Evolutionary conservation across 2,329 filamentous ascomycete genomes (phyloP).

Genomic region (Ascochyta viciae-villosae): DNA sequence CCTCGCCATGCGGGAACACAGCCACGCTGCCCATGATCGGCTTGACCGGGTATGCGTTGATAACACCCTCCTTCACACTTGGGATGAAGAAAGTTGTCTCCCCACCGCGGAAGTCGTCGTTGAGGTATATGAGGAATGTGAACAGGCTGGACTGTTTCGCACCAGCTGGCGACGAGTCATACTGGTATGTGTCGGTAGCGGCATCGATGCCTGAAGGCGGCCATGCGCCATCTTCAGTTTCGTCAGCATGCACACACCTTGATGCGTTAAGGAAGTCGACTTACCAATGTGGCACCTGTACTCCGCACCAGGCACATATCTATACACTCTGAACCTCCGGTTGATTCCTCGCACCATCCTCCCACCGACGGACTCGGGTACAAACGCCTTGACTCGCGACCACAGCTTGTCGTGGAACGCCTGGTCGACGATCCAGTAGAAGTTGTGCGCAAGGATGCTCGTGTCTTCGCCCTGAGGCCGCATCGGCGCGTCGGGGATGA

Average conservation of each 20-base stretch:
- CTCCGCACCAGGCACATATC: constrained; percentile 75
- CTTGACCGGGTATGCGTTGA: constrained; percentile 73
- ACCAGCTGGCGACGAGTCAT: constrained; percentile 67
- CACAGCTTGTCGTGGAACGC: constrained; percentile 70
- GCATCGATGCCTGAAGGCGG: constrained; percentile 70
- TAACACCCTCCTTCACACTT: constrained; percentile 66
- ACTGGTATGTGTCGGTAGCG: constrained; percentile 65
- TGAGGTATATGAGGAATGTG: constrained; percentile 73
- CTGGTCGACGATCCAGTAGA: constrained; percentile 74
- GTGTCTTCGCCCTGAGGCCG: constrained; percentile 68
- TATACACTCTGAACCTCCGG: constrained; percentile 73
- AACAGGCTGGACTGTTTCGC: constrained; percentile 72
- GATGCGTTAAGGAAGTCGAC: constrained; percentile 22
- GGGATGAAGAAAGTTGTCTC: constrained; percentile 77
- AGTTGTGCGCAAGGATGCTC: constrained; percentile 74
- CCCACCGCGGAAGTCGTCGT: constrained; percentile 74
- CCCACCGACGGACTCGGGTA: constrained; percentile 64
- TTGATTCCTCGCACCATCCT: constrained; percentile 69
- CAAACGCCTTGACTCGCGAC: constrained; percentile 64
- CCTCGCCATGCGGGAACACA: constrained; percentile 74
- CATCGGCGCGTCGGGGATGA: constrained; percentile 71
- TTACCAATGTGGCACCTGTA: constrained; percentile 70
- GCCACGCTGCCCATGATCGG: constrained; percentile 73
- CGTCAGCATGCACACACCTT: constrained; percentile 4
- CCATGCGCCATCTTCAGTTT: constrained; percentile 68